These are phyloP conservation scores for Geum urbanum DNA, from an alignment of 306 rosid genomes.

Conservation along the genomic window DNA sequence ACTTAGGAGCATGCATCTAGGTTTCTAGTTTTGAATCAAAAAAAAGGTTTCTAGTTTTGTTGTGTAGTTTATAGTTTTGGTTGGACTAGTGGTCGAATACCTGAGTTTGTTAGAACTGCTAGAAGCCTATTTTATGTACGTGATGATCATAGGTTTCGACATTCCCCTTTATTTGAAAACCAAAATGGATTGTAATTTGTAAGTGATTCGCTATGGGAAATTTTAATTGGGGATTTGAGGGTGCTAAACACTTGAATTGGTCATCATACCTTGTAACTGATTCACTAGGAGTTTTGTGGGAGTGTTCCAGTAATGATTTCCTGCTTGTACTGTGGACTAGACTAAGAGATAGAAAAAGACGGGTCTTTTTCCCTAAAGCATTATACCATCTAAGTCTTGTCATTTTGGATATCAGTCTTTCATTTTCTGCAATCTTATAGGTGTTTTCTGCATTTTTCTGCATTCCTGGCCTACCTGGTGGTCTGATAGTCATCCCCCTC, in stretches of 20 bases:
- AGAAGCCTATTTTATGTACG: background rate
- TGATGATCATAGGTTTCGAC: background rate
- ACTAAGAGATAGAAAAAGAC: background rate
- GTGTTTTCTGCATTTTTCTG: too few species aligned
- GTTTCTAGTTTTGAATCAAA: too few species aligned
- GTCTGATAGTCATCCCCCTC: too few species aligned
- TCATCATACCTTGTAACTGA: too few species aligned
- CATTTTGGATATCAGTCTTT: background rate
- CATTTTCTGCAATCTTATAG: background rate
- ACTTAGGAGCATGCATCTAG: too few species aligned
- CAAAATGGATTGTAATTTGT: too few species aligned
- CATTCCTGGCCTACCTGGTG: too few species aligned
- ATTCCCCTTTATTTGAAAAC: background rate
- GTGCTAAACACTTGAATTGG: too few species aligned
- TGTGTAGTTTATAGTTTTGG: background rate
- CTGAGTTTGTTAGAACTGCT: background rate
- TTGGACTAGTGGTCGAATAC: background rate
- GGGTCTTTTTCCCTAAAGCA: background rate
- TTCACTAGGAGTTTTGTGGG: background rate
- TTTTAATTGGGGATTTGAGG: too few species aligned
- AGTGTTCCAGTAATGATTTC: background rate
- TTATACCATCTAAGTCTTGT: background rate
- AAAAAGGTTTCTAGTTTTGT: background rate
- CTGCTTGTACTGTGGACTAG: background rate
- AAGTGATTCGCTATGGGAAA: too few species aligned